Evolutionary conservation across 768 basidiomycete species (phyloP).

Genomic region (Kwoniella pini): DNA sequence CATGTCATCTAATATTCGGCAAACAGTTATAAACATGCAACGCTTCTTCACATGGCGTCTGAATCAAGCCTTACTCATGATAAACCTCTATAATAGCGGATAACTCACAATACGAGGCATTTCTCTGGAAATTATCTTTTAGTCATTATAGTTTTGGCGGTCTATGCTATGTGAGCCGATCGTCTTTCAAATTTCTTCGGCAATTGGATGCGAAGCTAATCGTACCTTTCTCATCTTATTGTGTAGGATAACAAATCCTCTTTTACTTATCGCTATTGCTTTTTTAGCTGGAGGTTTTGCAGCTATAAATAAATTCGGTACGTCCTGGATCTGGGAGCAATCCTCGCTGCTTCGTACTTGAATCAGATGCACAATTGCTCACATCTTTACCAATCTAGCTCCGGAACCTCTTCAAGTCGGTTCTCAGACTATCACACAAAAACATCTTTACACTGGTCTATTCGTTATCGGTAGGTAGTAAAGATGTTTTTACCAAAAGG

Average conservation of each 20-base stretch:
- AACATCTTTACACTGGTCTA: slow-evolving; percentile 78
- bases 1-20: background rate
- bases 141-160: slow-evolving; percentile 82
- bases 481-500: no score
- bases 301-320: slow-evolving; percentile 88
- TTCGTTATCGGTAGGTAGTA: slow-evolving; percentile 71
- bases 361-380: background rate
- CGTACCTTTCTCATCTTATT: slow-evolving; percentile 33
- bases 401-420: slow-evolving; percentile 84
- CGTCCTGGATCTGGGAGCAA: slow-evolving; percentile 48
- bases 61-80: no score
- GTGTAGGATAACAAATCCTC: slow-evolving; percentile 72
- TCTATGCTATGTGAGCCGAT: slow-evolving; percentile 70
- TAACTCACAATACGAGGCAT: slow-evolving; percentile 80
- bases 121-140: slow-evolving; percentile 82
- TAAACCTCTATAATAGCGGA: slow-evolving; percentile 62
- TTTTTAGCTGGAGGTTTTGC: slow-evolving; percentile 90
- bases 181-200: background rate
- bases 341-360: background rate
- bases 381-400: slow-evolving; percentile 57
- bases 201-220: slow-evolving; percentile 48
- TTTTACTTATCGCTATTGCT: slow-evolving; percentile 73
- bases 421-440: slow-evolving; percentile 78
- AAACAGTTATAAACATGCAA: no score
- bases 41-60: no score